Conservation (phyloP, 2,329 filamentous ascomycete genomes). For the Claviceps capensis region DNA sequence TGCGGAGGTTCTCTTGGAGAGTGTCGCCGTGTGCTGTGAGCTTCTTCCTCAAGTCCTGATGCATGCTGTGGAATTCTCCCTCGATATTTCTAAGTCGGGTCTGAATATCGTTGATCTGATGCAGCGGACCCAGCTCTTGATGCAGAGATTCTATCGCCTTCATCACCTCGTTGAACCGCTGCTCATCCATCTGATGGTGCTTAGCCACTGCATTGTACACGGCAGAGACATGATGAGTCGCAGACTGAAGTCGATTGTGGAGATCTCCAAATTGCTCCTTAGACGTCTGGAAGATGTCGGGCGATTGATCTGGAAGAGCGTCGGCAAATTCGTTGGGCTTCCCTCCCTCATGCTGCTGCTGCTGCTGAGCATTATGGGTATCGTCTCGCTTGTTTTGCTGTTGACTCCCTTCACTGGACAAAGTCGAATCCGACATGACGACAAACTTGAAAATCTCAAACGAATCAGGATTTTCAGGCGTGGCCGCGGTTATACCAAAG, state of each 20-base stretch:
- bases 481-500: slow-evolving; percentile 78
- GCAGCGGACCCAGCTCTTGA: slow-evolving; percentile 30
- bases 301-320: slow-evolving; percentile 31
- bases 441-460: slow-evolving; percentile 87
- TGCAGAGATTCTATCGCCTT: slow-evolving; percentile 33
- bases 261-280: slow-evolving; percentile 66
- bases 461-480: slow-evolving; percentile 82
- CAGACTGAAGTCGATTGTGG: slow-evolving; percentile 65
- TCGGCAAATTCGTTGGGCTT: slow-evolving; percentile 12
- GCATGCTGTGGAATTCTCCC: slow-evolving; percentile 43
- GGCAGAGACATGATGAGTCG: slow-evolving; percentile 54
- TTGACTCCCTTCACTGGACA: slow-evolving; percentile 8
- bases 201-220: slow-evolving; percentile 44
- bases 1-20: slow-evolving; percentile 36
- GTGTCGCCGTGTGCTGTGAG: slow-evolving; percentile 35
- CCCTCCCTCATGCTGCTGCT: slow-evolving; percentile 18
- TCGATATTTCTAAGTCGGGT: slow-evolving; percentile 38
- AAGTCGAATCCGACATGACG: slow-evolving; percentile 43
- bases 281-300: slow-evolving; percentile 34
- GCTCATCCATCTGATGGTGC: slow-evolving; percentile 36
- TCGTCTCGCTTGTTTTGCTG: not conserved
- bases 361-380: slow-evolving; percentile 10
- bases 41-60: slow-evolving; percentile 38
- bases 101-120: slow-evolving; percentile 29
- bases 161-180: slow-evolving; percentile 42